Conservation (phyloP, 129 eudicot species). For the Saposhnikovia divaricata region DNA sequence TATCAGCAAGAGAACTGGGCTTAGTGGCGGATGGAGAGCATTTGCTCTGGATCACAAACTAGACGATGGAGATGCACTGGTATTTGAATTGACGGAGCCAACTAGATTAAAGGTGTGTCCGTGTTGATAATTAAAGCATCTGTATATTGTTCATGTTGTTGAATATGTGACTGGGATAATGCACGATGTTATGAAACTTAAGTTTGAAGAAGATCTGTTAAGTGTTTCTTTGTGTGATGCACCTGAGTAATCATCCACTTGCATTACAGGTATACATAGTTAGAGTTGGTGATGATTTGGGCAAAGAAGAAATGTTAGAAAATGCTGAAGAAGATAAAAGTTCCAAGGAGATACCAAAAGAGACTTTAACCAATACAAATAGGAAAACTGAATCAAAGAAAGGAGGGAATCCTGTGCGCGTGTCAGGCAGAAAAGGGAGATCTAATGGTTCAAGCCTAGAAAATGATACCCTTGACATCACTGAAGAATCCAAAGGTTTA, state of each 20-base stretch:
- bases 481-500: background rate
- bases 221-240: background rate
- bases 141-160: background rate
- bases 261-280: constrained; percentile 5
- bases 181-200: background rate
- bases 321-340: background rate
- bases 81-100: constrained; percentile 58
- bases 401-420: background rate
- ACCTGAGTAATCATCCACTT: background rate
- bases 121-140: background rate
- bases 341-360: background rate
- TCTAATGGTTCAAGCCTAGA: background rate
- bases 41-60: constrained; percentile 72
- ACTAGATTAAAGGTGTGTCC: constrained; percentile 54
- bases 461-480: background rate
- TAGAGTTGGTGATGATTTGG: background rate
- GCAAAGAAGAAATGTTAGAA: background rate
- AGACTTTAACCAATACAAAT: background rate
- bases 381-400: constrained; percentile 6
- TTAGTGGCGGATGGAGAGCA: constrained; percentile 91
- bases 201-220: background rate
- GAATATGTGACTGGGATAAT: background rate
- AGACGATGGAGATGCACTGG: constrained; percentile 89
- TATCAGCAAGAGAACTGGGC: constrained; percentile 60
- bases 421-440: constrained; percentile 3